Evolutionary conservation across 257 asterid species (phyloP).

Genomic region (Gardenia jasminoides): DNA sequence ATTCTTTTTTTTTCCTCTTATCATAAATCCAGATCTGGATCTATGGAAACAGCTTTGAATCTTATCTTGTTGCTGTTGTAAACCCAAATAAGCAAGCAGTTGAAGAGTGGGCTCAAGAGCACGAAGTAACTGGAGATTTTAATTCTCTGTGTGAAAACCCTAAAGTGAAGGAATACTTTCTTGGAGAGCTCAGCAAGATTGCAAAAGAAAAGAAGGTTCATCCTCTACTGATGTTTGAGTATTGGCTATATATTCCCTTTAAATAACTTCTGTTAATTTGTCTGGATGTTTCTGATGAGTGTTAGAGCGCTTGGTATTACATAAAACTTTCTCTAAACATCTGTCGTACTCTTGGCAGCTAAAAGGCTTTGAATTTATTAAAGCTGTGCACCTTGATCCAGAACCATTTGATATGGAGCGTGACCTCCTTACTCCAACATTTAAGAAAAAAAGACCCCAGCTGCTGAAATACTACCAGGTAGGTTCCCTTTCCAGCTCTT

Average conservation of each 20-base stretch:
- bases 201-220: constrained; percentile 81
- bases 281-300: not conserved
- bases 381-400: constrained; percentile 90
- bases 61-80: constrained; percentile 73
- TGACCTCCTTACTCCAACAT: constrained; percentile 91
- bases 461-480: constrained; percentile 88
- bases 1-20: not conserved
- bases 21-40: constrained; percentile 72
- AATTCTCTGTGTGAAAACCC: constrained; percentile 57
- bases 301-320: not conserved
- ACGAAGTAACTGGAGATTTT: constrained; percentile 64
- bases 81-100: constrained; percentile 66
- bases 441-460: constrained; percentile 94
- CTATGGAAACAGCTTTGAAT: constrained; percentile 93
- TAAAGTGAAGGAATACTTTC: constrained; percentile 55
- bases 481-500: not conserved
- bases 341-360: constrained; percentile 45
- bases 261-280: not conserved
- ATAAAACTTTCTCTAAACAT: constrained; percentile 18
- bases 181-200: constrained; percentile 65
- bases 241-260: not conserved
- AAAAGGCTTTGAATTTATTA: constrained; percentile 84
- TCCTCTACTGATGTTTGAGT: not conserved
- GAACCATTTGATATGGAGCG: constrained; percentile 91
- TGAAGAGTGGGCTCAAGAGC: constrained; percentile 74